Evolutionary conservation across 257 asterid species (phyloP).

Genomic region (Petunia axillaris): DNA sequence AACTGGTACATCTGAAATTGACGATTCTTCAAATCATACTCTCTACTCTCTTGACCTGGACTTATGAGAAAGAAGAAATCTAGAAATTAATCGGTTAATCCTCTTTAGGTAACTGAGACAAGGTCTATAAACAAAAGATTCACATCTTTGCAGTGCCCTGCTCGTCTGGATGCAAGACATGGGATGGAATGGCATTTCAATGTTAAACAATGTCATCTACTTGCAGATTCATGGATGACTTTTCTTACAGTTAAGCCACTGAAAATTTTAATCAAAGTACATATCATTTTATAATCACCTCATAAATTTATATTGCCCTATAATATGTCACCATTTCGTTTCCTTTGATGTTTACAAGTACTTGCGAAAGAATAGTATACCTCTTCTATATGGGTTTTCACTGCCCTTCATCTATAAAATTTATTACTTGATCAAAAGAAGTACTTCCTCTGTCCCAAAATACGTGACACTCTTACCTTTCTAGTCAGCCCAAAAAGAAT

Average conservation of each 20-base stretch:
- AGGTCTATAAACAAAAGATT: background rate
- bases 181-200: constrained; percentile 14
- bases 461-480: too few species aligned
- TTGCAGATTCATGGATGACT: constrained; percentile 14
- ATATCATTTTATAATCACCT: background rate
- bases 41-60: constrained; percentile 15
- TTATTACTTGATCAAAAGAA: too few species aligned
- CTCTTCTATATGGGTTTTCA: too few species aligned
- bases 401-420: too few species aligned
- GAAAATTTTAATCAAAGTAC: background rate
- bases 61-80: background rate
- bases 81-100: background rate
- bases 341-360: constrained; percentile 3
- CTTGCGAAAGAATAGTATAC: too few species aligned
- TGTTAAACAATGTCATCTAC: constrained; percentile 11
- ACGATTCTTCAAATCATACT: background rate
- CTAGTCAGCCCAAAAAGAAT: too few species aligned
- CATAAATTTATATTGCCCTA: background rate
- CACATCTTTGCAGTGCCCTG: background rate
- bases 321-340: background rate
- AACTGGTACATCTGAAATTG: background rate
- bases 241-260: background rate
- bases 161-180: constrained; percentile 8
- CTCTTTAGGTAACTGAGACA: background rate
- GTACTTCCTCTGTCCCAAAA: too few species aligned